Evolutionary conservation across 495 filamentous ascomycete genomes (phyloP), one percentile per base, ranked within the genome.

Genomic region (Talaromyces trachyspermus): DNA sequence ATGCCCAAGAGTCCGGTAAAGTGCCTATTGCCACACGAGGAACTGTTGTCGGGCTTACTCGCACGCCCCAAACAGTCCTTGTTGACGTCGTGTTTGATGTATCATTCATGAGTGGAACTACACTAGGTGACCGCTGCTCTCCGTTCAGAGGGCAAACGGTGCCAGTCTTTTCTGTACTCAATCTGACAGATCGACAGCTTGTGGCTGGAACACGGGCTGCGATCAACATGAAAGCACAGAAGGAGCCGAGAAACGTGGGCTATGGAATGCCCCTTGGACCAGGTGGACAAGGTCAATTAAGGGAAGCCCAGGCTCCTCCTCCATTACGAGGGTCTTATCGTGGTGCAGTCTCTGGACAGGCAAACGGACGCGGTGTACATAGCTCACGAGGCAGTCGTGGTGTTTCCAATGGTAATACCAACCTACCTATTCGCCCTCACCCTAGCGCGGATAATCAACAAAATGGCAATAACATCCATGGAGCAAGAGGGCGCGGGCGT

Each of bases 81-180:
- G 76, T 99, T 20, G 94, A 99, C 61, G 78, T 97, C 43, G 81
- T 99, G 3, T 97, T 95, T 58, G 94, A 99, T 58, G 75, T 76
- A 14, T 85, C 86, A 2, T 99, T 99, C 62, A 96, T 99, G 89
- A 89, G 86, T 49, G 94, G 91, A 43, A 95, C 88, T 0, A 89
- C 84, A 0, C 75, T 99, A 10, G 83, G 85, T 48, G 88, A 86
- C 19, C 81, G 94, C 19, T 97, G 94, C 63, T 86, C 88, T n/a
- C 86, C 86, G 5, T 97, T 97, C 81, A 81, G 94, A 29, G 94
- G 94, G 30, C 90, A 92, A 60, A 96, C 94, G 0, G 89, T 99
- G 8, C 79, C 86, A 2, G 74, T 81, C 14, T 79, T 81, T 8
- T 83, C 86, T 0, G 87, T 95, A 17, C 81, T 99, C 12, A 99